Percentiles rank a stretch among this genome's conserved stretches.
Evolutionary conservation across 805 yeast species (phyloP).

Genomic region (Yamadazyma sp.): DNA sequence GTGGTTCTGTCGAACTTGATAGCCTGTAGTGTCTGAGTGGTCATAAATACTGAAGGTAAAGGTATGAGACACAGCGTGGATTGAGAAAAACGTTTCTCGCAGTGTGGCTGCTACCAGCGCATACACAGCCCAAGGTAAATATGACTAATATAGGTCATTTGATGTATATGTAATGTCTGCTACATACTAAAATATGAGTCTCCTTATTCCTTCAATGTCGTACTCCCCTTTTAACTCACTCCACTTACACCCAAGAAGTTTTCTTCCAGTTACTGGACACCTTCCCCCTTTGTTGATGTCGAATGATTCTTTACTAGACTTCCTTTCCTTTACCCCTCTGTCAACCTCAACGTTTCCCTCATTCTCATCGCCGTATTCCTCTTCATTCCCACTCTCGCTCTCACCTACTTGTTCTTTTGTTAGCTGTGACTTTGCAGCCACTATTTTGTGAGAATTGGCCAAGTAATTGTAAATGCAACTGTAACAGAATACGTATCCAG

Average conservation of each 20-base stretch:
- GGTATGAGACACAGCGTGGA: conserved; percentile 3
- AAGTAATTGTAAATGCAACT: conserved; percentile 75
- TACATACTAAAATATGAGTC: conserved; percentile 57
- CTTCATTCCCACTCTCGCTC: conserved; percentile 19
- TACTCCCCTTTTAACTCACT: conserved; percentile 58
- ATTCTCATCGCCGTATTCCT: conserved; percentile 14
- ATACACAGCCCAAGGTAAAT: too few species aligned
- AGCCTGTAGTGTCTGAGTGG: conserved; percentile 47
- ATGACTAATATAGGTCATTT: too few species aligned
- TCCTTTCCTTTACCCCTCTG: conserved; percentile 11
- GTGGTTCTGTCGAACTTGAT: conserved; percentile 57
- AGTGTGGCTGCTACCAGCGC: too few species aligned
- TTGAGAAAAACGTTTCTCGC: too few species aligned
- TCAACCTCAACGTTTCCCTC: conserved; percentile 15
- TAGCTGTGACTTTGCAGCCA: conserved; percentile 19
- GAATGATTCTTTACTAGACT: conserved; percentile 1
- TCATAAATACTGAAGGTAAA: not conserved
- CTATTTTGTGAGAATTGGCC: conserved; percentile 43
- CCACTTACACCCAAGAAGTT: conserved; percentile 68
- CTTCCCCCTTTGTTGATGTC: conserved; percentile 56
- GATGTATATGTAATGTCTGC: too few species aligned
- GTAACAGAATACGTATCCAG: conserved; percentile 89
- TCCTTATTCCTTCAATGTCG: conserved; percentile 73
- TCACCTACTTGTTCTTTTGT: conserved; percentile 6
- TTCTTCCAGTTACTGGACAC: conserved; percentile 82